Evolutionary conservation across 129 eudicot genomes (phyloP), one percentile per base, ranked within the genome.

Genomic region (Deinandra increscens): DNA sequence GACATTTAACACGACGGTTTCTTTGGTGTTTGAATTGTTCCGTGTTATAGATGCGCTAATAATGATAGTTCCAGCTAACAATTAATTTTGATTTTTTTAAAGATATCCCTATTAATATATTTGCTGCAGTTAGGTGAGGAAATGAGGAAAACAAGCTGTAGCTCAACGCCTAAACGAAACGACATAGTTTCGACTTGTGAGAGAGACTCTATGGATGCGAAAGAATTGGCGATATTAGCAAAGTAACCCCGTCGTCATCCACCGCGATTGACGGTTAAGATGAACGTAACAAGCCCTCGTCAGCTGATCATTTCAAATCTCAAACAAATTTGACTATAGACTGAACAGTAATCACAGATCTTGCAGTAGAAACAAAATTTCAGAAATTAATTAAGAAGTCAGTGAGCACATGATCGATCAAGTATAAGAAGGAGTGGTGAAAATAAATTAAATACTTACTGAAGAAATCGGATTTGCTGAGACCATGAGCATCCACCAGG

Each of bases 401-500:
- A n/a, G 9, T 29, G 33, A 7, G 61, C n/a, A 68, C 11, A 49
- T 0, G 31, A 26, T n/a, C n/a, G n/a, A n/a, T 5, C 18, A 48
- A 64, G 58, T 15, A 6, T 4, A 22, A 33, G 14, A 53, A 14
- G 19, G 14, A 53, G 9, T 2, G 6, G 8, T 49, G 63, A 43
- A 66, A n/a, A n/a, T n/a, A n/a, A n/a, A n/a, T n/a, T n/a, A n/a
- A 53, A 17, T 18, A 71, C 72, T 37, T 84, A 90, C 97, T 79
- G 11, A 86, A 51, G 64, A 90, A 61, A 45, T 84, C 95, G 53
- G 78, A 29, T 59, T 72, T 76, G 54, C 65, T 79, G 78, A 90
- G 95, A 60, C 90, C 91, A 54, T 42, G 80, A 36, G 95, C 95
- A 34, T 72, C 77, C 69, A 84, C 68, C 42, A 90, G 67, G 3